Evolutionary conservation across 148 eudicot genomes (phyloP), one percentile per base, ranked within the genome.

Genomic region (Nepenthes mirabilis): DNA sequence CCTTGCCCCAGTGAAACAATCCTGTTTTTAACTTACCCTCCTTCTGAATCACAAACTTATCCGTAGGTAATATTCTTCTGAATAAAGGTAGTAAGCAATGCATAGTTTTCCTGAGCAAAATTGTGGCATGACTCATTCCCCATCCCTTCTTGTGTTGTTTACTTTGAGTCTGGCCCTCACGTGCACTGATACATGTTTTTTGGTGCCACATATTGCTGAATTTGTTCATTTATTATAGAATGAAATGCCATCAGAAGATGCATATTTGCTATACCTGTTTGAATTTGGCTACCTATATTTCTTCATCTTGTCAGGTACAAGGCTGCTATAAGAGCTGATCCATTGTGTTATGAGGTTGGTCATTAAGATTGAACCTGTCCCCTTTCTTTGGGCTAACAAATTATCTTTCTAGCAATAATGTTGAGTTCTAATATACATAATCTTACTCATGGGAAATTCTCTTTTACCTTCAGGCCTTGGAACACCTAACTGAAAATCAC

Each of bases 291-390:
- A 11, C 49, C 6, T 49, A 61, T 34, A 1, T 45, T 59, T 33
- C 11, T 13, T 64, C 32, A 56, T 59, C 48, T 60, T 69, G 75
- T 52, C 65, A 91, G 98, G 98, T 91, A 85, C 74, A 82, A 80
- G 80, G 96, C 94, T 76, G 98, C 98, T 66, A 75, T 91, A 66
- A 85, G 77, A 74, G 94, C 85, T 64, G 98, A 91, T 74, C 94
- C 98, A 74, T 70, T 91, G 55, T 91, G 98, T 66, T 91, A 91
- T 65, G 98, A 91, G 98, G 98, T 91, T 76, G 43, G 79, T 36
- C 23, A 52, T 47, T 57, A 37, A 66, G 65, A 14, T 11, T 61
- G 34, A 52, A 54, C 49, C 35, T 54, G 40, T 49, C 13, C 14
- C 11, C 52, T 49, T 49, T 12, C 53, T 54, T 55, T 55, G 36